Percentiles rank a stretch among this genome's conserved stretches.
Evolutionary conservation across 805 yeast species (phyloP).

Genomic region (Yamadazyma sp.): DNA sequence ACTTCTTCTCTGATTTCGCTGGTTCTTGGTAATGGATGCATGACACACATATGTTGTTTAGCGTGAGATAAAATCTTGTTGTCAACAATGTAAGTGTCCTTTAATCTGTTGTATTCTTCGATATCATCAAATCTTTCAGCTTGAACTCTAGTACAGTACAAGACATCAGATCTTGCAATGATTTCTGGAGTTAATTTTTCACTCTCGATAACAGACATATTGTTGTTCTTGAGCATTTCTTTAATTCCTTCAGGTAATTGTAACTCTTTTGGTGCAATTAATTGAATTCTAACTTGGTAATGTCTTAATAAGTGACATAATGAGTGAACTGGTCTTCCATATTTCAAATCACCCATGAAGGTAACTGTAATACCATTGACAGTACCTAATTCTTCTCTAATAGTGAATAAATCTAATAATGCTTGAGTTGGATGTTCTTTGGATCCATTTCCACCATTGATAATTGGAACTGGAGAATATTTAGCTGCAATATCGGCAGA

Average conservation of each 20-base stretch:
- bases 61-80: constrained; percentile 88
- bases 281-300: constrained; percentile 89
- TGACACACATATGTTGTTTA: constrained; percentile 96
- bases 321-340: constrained; percentile 98
- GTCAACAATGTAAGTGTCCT: constrained; percentile 89
- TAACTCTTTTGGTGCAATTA: constrained; percentile 88
- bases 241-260: constrained; percentile 74
- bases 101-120: constrained; percentile 79
- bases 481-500: constrained; percentile 94
- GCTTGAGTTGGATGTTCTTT: constrained; percentile 99
- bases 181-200: constrained; percentile 79
- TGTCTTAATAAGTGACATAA: constrained; percentile 84
- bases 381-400: constrained; percentile 98
- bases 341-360: constrained; percentile 97
- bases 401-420: constrained; percentile 92
- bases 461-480: constrained; percentile 93
- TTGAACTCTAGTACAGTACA: constrained; percentile 97
- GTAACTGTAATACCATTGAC: constrained; percentile 97
- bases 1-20: constrained; percentile 97
- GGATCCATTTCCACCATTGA: constrained; percentile 97
- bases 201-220: constrained; percentile 72
- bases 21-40: constrained; percentile 99
- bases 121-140: constrained; percentile 86
- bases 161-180: constrained; percentile 86
- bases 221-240: constrained; percentile 59